Base-by-base conservation (phyloP, 2,329 filamentous ascomycete genomes). In the Lachnellula cervina region DNA sequence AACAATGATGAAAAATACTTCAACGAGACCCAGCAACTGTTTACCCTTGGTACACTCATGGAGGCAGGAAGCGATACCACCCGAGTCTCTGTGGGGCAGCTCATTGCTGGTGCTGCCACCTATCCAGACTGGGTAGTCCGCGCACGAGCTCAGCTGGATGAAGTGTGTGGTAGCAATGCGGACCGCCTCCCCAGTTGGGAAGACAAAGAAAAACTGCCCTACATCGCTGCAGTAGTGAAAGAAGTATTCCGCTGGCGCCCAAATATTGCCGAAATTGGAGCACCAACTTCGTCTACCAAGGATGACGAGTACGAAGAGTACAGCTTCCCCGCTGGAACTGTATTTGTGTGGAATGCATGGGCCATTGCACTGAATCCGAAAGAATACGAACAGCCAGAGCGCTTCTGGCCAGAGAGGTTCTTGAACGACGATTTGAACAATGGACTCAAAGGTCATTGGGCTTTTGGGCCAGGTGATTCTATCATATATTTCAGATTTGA, bases 231-330 rank as follows among this genome's bases (percentile, higher is more conserved):
- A 37, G 66, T 79, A n/a, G 64, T 80, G 16, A 71, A 77, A 51
- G 78, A 80, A 60, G 71, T 71, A 5, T 66, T 73, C 46, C 72
- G 77, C 13, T 76, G 73, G 71, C 69, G 69, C 32, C 76, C 77
- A 3, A 32, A 32, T 13, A 68, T 78, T 4, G 72, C 71, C 11
- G 74, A 76, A 0, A 65, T 77, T 1, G 77, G 76, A 3, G 76
- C 83, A 28, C 80, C 80, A 2, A 81, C 84, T 64, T 74, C 71
- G 43, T 72, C 77, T 16, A 71, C 76, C 2, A 67, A 76, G 52
- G 80, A 83, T 46, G 81, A 83, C 51, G 70, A 76, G 11, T 84
- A 83, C 62, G 71, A 78, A 25, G 80, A 76, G 47, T 77, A 79
- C 64, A 74, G 56, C 13, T 74, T 81, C 37, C 77, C 77, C 5